These are phyloP conservation scores for Neonectria ditissima DNA, from an alignment of 2,329 filamentous ascomycete species.

Conservation along the genomic window DNA sequence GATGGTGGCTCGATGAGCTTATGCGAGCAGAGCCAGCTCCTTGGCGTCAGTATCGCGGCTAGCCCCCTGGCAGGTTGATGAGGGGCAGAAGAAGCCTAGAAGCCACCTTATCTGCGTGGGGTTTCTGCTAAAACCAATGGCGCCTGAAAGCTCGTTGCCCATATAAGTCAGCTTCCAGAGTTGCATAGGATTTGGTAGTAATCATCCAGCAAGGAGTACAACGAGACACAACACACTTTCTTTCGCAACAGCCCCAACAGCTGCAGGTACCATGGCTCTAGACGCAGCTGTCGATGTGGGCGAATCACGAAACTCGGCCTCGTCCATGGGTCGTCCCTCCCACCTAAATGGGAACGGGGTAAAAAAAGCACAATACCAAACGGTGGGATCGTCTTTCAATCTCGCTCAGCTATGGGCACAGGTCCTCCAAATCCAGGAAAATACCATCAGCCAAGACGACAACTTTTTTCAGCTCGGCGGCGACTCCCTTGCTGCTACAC, in stretches of 20 bases:
- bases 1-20: no score
- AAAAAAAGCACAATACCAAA: not conserved
- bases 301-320: not conserved
- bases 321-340: not conserved
- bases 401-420: slow-evolving; percentile 16
- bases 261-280: no score
- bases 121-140: no score
- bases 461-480: slow-evolving; percentile 27
- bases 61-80: no score
- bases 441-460: slow-evolving; percentile 18
- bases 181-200: no score
- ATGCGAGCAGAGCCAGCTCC: no score
- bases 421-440: slow-evolving; percentile 7
- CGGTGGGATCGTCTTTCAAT: slow-evolving; percentile 8
- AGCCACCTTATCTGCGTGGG: no score
- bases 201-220: not conserved
- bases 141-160: no score
- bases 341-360: not conserved
- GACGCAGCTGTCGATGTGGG: no score
- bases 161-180: no score
- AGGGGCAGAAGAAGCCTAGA: no score
- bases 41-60: no score
- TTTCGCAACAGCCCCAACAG: not conserved
- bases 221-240: not conserved
- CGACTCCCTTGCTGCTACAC: slow-evolving; percentile 19